These are phyloP conservation scores for Puccinellia tenuiflora DNA, from an alignment of 176 grass and related monocot genomes.

Conservation along the genomic window DNA sequence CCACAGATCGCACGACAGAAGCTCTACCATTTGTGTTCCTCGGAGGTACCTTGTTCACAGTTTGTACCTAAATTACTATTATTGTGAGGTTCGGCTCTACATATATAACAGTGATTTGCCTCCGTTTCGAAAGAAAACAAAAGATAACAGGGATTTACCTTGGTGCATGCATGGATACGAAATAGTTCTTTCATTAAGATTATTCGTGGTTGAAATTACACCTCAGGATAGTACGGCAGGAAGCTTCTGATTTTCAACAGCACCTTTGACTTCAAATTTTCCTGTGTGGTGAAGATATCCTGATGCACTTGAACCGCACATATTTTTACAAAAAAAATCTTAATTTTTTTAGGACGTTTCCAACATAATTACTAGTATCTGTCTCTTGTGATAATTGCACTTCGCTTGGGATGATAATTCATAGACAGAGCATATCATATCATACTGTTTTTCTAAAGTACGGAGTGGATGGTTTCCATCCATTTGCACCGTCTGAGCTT, in stretches of 20 bases:
- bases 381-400: background rate
- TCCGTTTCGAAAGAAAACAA: no score
- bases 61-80: no score
- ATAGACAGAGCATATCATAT: background rate
- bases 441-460: no score
- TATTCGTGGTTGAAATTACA: background rate
- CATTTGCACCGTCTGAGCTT: background rate
- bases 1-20: slow-evolving; percentile 21
- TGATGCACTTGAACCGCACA: background rate
- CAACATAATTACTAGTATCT: background rate
- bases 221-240: background rate
- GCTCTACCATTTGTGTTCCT: slow-evolving; percentile 41
- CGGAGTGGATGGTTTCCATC: background rate
- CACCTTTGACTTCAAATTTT: background rate
- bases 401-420: background rate
- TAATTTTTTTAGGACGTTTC: background rate
- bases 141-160: no score
- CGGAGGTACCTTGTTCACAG: slow-evolving; percentile 36
- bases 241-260: background rate
- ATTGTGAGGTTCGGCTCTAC: no score
- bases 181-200: background rate
- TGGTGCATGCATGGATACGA: no score
- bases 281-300: background rate
- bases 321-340: background rate
- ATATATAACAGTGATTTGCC: no score